Conservation (phyloP, 495 filamentous ascomycete genomes). For the Penicillium malachiteum region DNA sequence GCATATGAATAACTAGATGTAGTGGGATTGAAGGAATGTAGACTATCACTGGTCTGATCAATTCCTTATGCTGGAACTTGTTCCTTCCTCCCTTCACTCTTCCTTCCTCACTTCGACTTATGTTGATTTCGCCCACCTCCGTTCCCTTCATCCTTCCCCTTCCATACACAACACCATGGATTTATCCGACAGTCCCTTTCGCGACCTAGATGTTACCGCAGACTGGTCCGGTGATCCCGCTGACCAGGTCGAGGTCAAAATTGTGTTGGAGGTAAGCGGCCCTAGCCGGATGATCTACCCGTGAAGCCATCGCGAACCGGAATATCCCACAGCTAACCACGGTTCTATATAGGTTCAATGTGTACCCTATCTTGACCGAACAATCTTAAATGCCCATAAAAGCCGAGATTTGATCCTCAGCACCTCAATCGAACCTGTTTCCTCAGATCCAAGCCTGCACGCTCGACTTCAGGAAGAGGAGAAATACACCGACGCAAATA, state of each 20-base stretch:
- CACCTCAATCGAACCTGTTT: not conserved
- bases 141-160: not conserved
- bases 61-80: not conserved
- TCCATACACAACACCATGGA: constrained; percentile 7
- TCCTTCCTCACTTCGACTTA: constrained; percentile 1
- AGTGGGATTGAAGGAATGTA: constrained; percentile 1
- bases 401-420: not conserved
- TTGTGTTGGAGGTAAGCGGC: constrained; percentile 34
- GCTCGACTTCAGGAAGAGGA: not conserved
- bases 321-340: too few species aligned
- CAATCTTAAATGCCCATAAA: not conserved
- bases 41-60: constrained; percentile 7
- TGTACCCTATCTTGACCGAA: not conserved
- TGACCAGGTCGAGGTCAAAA: constrained; percentile 26
- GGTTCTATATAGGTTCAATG: not conserved
- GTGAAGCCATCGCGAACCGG: too few species aligned
- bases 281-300: not conserved
- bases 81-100: not conserved
- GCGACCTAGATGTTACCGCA: constrained; percentile 33
- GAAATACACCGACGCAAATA: not conserved
- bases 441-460: too few species aligned
- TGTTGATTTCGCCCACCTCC: not conserved
- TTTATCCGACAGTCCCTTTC: constrained; percentile 15
- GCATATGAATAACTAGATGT: too few species aligned
- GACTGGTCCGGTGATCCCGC: constrained; percentile 32